Evolutionary conservation across 2,329 filamentous ascomycete genomes (phyloP), one percentile per base, ranked within the genome.

Genomic region (Trichoderma brevicompactum): DNA sequence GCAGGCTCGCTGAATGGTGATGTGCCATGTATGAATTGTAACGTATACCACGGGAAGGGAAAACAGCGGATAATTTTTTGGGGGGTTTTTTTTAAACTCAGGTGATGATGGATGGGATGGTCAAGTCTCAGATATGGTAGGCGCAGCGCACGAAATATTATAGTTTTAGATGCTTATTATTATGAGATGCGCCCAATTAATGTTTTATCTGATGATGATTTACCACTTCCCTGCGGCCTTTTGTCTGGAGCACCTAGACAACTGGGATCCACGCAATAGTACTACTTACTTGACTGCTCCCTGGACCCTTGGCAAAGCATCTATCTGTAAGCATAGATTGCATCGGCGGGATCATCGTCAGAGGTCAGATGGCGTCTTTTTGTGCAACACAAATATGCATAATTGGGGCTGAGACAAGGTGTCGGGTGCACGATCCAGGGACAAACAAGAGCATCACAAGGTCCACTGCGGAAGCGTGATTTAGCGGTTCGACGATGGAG

Each of bases 1-100:
- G 73, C 66, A 73, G 65, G 63, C 58, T 78, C n/a, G 63, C 68
- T 34, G 70, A 70, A 23, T 44, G 53, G 34, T 58, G 48, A 55
- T 28, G 52, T 62, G 23, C 43, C 15, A 41, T 28, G 28, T 43
- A 53, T 63, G 64, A 46, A 46, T 12, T 54, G 49, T 36, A 54
- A 54, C 49, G 49, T 54, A 46, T 54, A 54, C 49, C 28, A 43
- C 23, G n/a, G n/a, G 19, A 28, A 15, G 32, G 44, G 19, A 56
- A 23, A 23, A 23, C 55, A 48, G 32, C 32, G 40, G 34, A 41
- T 17, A 0, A n/a, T 36, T 36, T 36, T 36, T 54, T 46, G n/a
- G n/a, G n/a, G n/a, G n/a, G n/a, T n/a, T 15, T 28, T 44, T 53
- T 12, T 53, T 38, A 40, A 8, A 15, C 36, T 63, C 9, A 23